phyloP scores from a whole-genome alignment of 768 basidiomycete species.

The Tricholoma saponaceum region DNA sequence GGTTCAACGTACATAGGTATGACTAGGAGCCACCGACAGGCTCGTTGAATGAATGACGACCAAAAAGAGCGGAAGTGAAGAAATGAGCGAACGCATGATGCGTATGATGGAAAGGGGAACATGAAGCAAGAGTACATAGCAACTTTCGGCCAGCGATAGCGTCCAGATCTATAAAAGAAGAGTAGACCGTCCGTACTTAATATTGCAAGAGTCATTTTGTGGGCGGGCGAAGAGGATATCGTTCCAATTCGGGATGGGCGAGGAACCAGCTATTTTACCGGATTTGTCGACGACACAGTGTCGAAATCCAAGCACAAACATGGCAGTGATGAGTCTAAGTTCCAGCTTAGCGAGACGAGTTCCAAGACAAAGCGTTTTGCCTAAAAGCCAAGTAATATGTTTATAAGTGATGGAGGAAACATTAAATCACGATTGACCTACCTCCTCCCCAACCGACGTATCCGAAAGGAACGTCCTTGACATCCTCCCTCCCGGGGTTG shows the following conservation, averaged over 20 bases:
- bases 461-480: slow-evolving; percentile 42
- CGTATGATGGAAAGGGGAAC: not conserved
- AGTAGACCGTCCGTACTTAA: slow-evolving; percentile 44
- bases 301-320: slow-evolving; percentile 63
- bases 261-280: slow-evolving; percentile 35
- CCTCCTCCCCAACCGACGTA: slow-evolving; percentile 83
- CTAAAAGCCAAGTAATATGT: slow-evolving; percentile 31
- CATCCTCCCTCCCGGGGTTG: slow-evolving; percentile 55
- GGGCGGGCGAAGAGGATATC: slow-evolving; percentile 62
- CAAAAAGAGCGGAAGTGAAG: not conserved
- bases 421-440: slow-evolving; percentile 31
- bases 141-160: not conserved
- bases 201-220: slow-evolving; percentile 46
- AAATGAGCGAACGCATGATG: not conserved
- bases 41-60: not conserved
- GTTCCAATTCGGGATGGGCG: slow-evolving; percentile 68
- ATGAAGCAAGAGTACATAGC: not conserved
- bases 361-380: slow-evolving; percentile 67
- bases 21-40: not conserved
- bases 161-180: slow-evolving; percentile 26
- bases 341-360: slow-evolving; percentile 72
- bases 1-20: not conserved
- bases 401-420: slow-evolving; percentile 7
- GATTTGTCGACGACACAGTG: slow-evolving; percentile 51
- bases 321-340: slow-evolving; percentile 65